Base-by-base conservation (phyloP, 176 grass and related monocot species). In the Oryza punctata region DNA sequence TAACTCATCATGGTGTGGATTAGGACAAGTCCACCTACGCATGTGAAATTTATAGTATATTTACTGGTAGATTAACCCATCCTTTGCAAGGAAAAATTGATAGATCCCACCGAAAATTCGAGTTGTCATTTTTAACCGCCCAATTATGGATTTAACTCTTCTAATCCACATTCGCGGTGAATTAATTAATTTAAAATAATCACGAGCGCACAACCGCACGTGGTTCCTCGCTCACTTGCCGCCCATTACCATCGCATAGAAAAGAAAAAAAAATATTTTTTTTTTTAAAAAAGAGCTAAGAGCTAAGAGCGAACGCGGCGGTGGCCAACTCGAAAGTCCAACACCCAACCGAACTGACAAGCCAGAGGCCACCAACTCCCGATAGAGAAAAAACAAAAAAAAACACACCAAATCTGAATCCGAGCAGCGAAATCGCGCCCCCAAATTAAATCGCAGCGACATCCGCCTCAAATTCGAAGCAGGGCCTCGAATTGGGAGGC, bases 331-430 rank as follows among this genome's bases (percentile, higher is more conserved):
- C 61, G 35, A 18, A 57, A 87, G 26, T 47, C 71, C 63, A 67
- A 26, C 35, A 50, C 70, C 2, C 59, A 28, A 3, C 38, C 52
- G 52, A 54, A 8, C 52, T 19, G 52, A 12, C 38, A 32, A 1
- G 70, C 30, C 9, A 15, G 74, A 15, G 74, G 8, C 70, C 85
- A 82, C 65, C 79, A 78, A 72, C 66, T 38, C 80, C 72, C 19
- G 57, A 61, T 8, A 24, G 11, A 3, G 24, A 54, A 59, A 21
- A 50, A 37, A 37, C 29, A 33, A 30, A 33, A 33, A 33, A n/a
- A n/a, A n/a, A 32, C 3, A 32, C 28, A 1, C 49, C 57, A 61
- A 61, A 61, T 61, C 57, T 61, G 21, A 61, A 61, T 61, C 57
- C 57, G 57, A 61, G 57, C 0, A 61, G 57, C 1, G 9, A 61